Evolutionary conservation across 1,139 yeast species (phyloP), one percentile per base, ranked within the genome.

Genomic region (Yamadazyma friedrichii): DNA sequence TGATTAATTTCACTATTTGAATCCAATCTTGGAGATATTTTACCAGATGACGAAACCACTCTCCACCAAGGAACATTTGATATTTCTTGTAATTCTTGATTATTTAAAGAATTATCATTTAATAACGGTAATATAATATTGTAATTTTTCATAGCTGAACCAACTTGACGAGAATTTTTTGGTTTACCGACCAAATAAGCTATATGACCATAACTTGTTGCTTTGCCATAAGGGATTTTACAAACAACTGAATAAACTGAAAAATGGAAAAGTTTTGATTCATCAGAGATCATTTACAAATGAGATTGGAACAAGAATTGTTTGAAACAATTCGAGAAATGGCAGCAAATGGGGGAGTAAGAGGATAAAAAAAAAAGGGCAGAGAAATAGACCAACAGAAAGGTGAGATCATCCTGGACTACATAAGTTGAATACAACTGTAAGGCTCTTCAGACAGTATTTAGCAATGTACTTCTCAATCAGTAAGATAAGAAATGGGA

Each of bases 31-130:
- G 76, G 74, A 1, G 89, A 76, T 2, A 86, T 80, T 26, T 63
- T 66, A 0, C 94, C 94, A 15, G 76, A 64, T 13, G 85, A 67
- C 36, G 76, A 74, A 15, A 86, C 64, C 1, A 86, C 87, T 40
- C 95, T 64, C 91, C 93, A 85, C 95, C 95, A 86, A 1, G 95
- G 94, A 15, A 51, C 20, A 15, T 15, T 9, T 1, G 49, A 59
- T 2, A 53, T 33, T 9, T 13, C 15, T 8, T 25, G 11, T 15
- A 34, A 26, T 6, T 26, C 36, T n/a, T 62, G 50, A 20, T 30
- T 38, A 39, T 36, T 51, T 22, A 53, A 57, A 15, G 17, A 25
- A 22, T 13, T 25, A 16, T 52, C 55, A 5, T 55, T 64, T 13
- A 70, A 49, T 30, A 51, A 47, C 9, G 54, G 46, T 1, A 63